Evolutionary conservation across 1,284 basidiomycete genomes (phyloP).

Genomic region (Apiotrichum sp.): DNA sequence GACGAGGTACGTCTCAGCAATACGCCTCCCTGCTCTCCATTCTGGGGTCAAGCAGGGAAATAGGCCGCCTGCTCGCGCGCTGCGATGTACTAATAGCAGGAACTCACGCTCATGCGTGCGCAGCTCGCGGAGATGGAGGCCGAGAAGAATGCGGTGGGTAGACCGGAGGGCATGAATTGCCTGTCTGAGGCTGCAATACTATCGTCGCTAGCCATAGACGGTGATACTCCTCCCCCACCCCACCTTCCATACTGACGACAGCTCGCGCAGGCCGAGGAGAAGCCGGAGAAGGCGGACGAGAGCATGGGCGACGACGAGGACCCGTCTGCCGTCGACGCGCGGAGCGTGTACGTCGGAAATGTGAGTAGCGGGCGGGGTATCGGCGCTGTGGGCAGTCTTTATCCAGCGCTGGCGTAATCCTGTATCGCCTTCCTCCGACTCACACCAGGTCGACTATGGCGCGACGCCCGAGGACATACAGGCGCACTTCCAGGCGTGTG

Average conservation of each 20-base stretch:
- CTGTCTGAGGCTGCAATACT: neutral
- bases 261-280: constrained; percentile 15
- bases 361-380: constrained; percentile 53
- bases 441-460: constrained; percentile 83
- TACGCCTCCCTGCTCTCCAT: neutral
- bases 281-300: constrained; percentile 45
- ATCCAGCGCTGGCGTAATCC: no score
- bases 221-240: neutral
- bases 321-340: constrained; percentile 64
- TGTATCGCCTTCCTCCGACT: neutral
- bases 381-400: no score
- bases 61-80: neutral
- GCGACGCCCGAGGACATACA: constrained; percentile 99
- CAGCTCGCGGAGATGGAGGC: constrained; percentile 82
- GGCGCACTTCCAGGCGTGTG: constrained; percentile 93
- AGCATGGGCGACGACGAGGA: constrained; percentile 56
- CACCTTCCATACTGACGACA: constrained; percentile 1
- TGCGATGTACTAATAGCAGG: constrained; percentile 28
- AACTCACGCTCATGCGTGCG: constrained; percentile 72
- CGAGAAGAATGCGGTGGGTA: constrained; percentile 60
- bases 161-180: neutral
- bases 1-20: constrained; percentile 30
- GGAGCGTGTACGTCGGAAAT: constrained; percentile 95
- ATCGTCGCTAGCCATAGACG: no score
- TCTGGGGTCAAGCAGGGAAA: neutral